Base-by-base conservation (phyloP, 148 eudicot species). In the Heliosperma pusillum region DNA sequence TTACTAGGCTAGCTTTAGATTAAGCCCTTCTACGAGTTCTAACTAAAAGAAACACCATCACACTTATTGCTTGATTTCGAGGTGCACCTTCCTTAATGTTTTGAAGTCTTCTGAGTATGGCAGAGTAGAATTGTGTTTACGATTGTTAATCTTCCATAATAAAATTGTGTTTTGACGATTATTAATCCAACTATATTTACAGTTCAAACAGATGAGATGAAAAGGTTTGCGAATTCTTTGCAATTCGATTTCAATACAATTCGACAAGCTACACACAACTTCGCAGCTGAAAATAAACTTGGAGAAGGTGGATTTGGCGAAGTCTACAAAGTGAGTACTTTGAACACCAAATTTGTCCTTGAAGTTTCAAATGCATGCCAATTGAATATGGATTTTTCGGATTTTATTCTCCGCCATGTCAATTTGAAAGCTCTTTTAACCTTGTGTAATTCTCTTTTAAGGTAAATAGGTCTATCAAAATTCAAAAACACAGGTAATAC, bases 241-340 rank as follows among this genome's bases (percentile, higher is more conserved):
- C 71, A 69, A 69, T 69, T 69, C 20, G 71, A 69, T 8, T 44
- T 69, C 55, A 69, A 45, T 26, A 44, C 33, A 13, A 69, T 69
- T 45, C 71, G 71, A 22, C 21, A 16, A 69, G 71, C 71, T 21
- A 69, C 71, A 45, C 56, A 27, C 71, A 69, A 69, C 71, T 69
- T 69, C 3, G 71, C 71, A 0, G 56, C 16, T 22, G n/a, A 44
- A 16, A 69, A 69, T 45, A 69, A 69, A 69, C 71, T 69, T 12
- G 71, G 71, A 69, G 30, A 45, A 69, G 71, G 71, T 21, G 71
- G 71, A 21, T 69, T 69, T 69, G 71, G 71, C 22, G 71, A 69
- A 22, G 71, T 69, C n/a, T 69, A 42, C 71, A 69, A 69, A 69
- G 71, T 69, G 9, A 44, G 71, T 68, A 3, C 21, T 68, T 0